Percentiles rank a stretch among this genome's conserved stretches.
Conservation (phyloP, 2,329 filamentous ascomycete genomes). For the Diaporthe sp. region DNA sequence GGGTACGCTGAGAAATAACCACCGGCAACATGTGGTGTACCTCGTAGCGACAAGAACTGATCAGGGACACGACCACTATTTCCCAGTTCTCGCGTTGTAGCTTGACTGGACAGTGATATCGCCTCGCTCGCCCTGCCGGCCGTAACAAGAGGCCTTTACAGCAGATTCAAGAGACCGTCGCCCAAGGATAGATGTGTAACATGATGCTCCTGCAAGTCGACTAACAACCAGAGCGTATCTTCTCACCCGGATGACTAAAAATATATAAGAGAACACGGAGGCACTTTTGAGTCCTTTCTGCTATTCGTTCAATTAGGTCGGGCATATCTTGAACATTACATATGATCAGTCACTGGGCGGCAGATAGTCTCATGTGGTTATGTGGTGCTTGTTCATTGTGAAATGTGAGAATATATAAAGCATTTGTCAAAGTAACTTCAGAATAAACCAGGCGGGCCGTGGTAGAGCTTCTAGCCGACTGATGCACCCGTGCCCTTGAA, state of each 20-base stretch:
- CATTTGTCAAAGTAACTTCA: background rate
- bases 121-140: no score
- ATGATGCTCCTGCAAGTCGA: background rate
- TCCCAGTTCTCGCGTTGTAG: background rate
- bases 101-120: no score
- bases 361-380: background rate
- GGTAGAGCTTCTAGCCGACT: background rate
- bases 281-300: no score
- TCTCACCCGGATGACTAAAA: background rate
- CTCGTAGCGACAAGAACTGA: background rate
- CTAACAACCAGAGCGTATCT: no score
- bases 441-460: no score
- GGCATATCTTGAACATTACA: no score
- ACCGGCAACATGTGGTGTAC: background rate
- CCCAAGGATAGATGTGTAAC: no score
- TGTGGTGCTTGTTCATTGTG: background rate
- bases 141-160: no score
- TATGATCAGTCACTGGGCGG: background rate
- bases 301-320: background rate
- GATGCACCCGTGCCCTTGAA: background rate
- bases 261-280: no score
- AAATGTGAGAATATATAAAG: background rate
- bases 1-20: background rate
- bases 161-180: no score
- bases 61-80: background rate